A percentile compares a stretch with the other conserved stretches of the same genome.
These are phyloP conservation scores for Knufia petricola DNA, from an alignment of 2,329 filamentous ascomycete genomes.

Conservation along the genomic window DNA sequence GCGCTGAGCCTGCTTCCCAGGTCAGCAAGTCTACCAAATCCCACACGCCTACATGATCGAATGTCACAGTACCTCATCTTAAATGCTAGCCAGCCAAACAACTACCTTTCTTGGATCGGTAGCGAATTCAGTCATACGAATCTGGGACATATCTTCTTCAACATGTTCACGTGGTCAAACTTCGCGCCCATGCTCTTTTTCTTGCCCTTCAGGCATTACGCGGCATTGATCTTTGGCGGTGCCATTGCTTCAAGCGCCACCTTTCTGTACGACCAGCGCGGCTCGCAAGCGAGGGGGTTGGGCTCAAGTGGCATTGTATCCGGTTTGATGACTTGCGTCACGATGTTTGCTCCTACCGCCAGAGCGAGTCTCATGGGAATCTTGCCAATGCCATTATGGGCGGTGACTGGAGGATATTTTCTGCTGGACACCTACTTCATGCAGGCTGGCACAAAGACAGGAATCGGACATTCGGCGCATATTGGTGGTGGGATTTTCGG, in stretches of 20 bases:
- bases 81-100: neutral
- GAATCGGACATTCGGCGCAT: conserved; percentile 5
- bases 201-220: conserved; percentile 3
- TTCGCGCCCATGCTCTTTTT: conserved; percentile 5
- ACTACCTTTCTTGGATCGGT: neutral
- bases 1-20: neutral
- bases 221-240: neutral
- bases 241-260: neutral
- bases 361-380: neutral
- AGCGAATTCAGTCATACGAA: neutral
- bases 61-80: conserved; percentile 1
- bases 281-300: neutral
- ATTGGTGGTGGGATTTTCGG: conserved; percentile 9
- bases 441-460: neutral
- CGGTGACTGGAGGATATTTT: neutral
- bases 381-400: conserved; percentile 8
- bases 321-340: neutral
- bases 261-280: neutral
- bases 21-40: neutral
- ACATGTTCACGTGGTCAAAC: conserved; percentile 1
- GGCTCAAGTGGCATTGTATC: conserved; percentile 9
- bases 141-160: conserved; percentile 4
- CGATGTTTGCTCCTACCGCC: conserved; percentile 5
- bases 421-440: conserved; percentile 6
- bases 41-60: neutral